Base-by-base conservation (phyloP, 139 green algal species). In the Chlorella sorokiniana region DNA sequence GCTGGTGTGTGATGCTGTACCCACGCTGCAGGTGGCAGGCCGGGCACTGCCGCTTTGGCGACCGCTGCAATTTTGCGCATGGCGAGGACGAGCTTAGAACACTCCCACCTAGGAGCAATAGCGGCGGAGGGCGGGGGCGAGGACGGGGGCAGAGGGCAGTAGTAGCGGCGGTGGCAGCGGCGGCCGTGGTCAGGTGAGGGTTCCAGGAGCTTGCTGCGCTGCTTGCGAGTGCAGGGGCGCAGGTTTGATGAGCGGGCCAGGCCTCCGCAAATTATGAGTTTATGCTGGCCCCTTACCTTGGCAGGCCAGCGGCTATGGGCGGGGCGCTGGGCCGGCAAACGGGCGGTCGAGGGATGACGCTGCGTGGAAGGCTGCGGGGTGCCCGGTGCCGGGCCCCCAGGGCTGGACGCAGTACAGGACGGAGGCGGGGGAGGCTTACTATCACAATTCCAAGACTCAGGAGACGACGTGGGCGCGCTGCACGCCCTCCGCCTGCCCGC, bases 41-140 rank as follows among this genome's bases (percentile, higher is more conserved):
- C n/a, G 94, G 94, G 23, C 86, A 96, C 51, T 98, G 95, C 82
- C 86, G 94, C 1, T 98, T 98, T 83, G 95, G 94, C 40, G 93
- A 96, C 65, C 81, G 93, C 45, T 98, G 95, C 88, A 97, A 98
- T 82, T 98, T 98, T 87, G 96, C 95, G 2, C 95, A 98, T 62
- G 95, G 96, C 11, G 94, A 98, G 35, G 79, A 93, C 22, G 94
- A 98, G 88, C 89, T 98, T 27, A 76, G 95, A 40, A 86, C 85
- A 54, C 73, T 95, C 38, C 91, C 91, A 22, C 79, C 86, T n/a
- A 70, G 84, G 41, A 44, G 69, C 52, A 38, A 61, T 59, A 74
- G 41, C 41, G 62, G n/a, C 31, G 51, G 27, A n/a, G n/a, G n/a
- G n/a, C n/a, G n/a, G n/a, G n/a, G n/a, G n/a, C n/a, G n/a, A n/a